Evolutionary conservation across 169 alveolate genomes (phyloP).

Genomic region (Cryptosporidium ryanae): DNA sequence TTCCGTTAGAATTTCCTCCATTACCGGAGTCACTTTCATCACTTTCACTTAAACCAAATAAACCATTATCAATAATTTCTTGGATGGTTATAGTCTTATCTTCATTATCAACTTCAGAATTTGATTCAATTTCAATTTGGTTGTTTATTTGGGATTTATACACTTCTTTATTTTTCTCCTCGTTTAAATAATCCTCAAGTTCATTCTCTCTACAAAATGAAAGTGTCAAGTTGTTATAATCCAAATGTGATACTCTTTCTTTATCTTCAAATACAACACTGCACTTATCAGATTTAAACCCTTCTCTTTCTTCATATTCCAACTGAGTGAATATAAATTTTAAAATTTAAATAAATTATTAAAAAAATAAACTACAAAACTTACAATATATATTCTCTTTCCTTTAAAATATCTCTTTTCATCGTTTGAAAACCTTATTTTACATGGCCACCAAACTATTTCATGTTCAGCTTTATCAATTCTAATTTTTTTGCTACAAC

Average conservation of each 20-base stretch:
- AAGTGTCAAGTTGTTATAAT: conserved; percentile 21
- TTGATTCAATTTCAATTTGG: conserved; percentile 17
- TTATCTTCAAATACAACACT: conserved; percentile 29
- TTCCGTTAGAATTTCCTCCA: not conserved
- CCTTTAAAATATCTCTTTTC: conserved; percentile 63
- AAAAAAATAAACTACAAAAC: not conserved
- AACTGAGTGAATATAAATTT: not conserved
- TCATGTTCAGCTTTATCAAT: conserved; percentile 3
- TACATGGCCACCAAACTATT: conserved; percentile 67
- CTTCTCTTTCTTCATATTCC: conserved; percentile 54
- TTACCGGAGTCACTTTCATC: conserved; percentile 38
- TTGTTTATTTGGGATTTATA: too few species aligned
- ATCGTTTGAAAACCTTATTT: conserved; percentile 3
- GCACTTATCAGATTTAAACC: conserved; percentile 46
- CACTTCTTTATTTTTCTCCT: not conserved
- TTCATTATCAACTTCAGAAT: not conserved
- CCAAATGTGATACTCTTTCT: conserved; percentile 31
- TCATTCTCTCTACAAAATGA: conserved; percentile 14
- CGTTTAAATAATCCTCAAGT: not conserved
- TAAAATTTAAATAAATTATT: not conserved
- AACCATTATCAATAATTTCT: conserved; percentile 46
- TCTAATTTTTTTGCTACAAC: too few species aligned
- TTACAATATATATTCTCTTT: conserved; percentile 46
- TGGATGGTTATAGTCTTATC: conserved; percentile 31
- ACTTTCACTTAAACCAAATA: conserved; percentile 34